Evolutionary conservation across 108 stramenopile species (phyloP), one percentile per base, ranked within the genome.

Genomic region (Cyclotella sp.): DNA sequence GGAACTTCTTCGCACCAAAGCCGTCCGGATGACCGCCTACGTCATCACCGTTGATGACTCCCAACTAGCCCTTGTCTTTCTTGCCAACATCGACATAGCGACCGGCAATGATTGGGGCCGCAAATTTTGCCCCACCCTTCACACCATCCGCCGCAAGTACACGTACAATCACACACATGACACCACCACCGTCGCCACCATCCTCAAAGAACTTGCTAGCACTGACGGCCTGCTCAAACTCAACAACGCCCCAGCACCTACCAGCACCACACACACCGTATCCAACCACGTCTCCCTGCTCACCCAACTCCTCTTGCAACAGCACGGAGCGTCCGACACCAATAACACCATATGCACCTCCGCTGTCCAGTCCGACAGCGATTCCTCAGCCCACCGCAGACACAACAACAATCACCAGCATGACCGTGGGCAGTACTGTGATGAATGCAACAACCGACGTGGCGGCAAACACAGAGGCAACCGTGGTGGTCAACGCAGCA

Each of bases 61-160:
- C 18, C 62, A 63, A 41, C 14, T 41, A 18, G 39, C 40, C 30
- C 62, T 63, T 34, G 21, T 63, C 62, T 3, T 63, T 12, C 40
- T 63, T 18, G 62, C 9, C 62, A 63, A 63, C 62, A 42, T 63
- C 39, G 62, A 63, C 12, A 11, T 39, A 12, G 62, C 62, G 14
- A 21, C 40, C 3, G 12, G 10, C 14, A 2, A 39, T 3, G 62
- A 63, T 16, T 63, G 39, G 13, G 62, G 62, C 39, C 0, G 12
- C 27, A 34, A 63, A 41, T 59, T 59, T 9, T 3, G 26, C 21
- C 18, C 58, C 24, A 22, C 28, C 1, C 22, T 59, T 14, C 22
- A 39, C 39, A 41, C 62, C 30, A 63, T 63, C 62, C 40, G 62
- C 62, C 40, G 40, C 10, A 28, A 14, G n/a, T 63, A 63, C 62